Conservation (phyloP, 805 yeast species). For the Scheffersomyces ergatensis region DNA sequence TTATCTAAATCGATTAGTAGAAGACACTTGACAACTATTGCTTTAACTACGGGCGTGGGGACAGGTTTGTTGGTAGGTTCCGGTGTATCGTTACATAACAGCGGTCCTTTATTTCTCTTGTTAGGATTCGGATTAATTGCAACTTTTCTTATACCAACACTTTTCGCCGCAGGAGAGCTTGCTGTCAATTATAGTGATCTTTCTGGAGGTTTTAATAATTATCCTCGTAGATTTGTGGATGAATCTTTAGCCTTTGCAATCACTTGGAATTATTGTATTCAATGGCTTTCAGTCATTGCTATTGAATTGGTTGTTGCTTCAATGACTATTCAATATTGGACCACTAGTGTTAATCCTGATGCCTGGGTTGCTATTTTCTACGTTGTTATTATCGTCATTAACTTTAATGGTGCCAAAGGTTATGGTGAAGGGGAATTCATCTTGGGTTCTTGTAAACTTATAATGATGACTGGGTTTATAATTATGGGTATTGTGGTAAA, state of each 20-base stretch:
- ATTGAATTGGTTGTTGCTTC: slow-evolving; percentile 65
- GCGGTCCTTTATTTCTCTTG: slow-evolving; percentile 35
- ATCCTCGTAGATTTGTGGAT: slow-evolving; percentile 53
- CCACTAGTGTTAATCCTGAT: slow-evolving; percentile 46
- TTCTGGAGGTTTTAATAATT: slow-evolving; percentile 63
- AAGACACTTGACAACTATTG: slow-evolving; percentile 38
- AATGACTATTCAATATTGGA: slow-evolving; percentile 61
- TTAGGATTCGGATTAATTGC: slow-evolving; percentile 35
- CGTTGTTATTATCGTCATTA: slow-evolving; percentile 41
- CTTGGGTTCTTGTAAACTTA: slow-evolving; percentile 34
- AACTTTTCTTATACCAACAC: slow-evolving; percentile 33
- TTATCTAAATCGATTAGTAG: slow-evolving; percentile 30
- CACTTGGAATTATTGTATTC: slow-evolving; percentile 62
- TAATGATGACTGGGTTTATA: slow-evolving; percentile 38
- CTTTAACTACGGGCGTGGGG: slow-evolving; percentile 39
- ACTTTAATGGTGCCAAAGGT: slow-evolving; percentile 46
- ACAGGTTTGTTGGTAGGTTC: slow-evolving; percentile 44
- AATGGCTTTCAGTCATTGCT: slow-evolving; percentile 62
- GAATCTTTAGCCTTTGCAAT: slow-evolving; percentile 58
- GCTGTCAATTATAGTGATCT: slow-evolving; percentile 58
- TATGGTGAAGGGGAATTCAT: slow-evolving; percentile 45
- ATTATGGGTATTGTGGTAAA: slow-evolving; percentile 39
- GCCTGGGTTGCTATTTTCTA: slow-evolving; percentile 56
- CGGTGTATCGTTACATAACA: slow-evolving; percentile 31
- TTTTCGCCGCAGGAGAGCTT: slow-evolving; percentile 46